Conservation (phyloP, 2,329 filamentous ascomycete species). For the Gaeumannomyces sp. region DNA sequence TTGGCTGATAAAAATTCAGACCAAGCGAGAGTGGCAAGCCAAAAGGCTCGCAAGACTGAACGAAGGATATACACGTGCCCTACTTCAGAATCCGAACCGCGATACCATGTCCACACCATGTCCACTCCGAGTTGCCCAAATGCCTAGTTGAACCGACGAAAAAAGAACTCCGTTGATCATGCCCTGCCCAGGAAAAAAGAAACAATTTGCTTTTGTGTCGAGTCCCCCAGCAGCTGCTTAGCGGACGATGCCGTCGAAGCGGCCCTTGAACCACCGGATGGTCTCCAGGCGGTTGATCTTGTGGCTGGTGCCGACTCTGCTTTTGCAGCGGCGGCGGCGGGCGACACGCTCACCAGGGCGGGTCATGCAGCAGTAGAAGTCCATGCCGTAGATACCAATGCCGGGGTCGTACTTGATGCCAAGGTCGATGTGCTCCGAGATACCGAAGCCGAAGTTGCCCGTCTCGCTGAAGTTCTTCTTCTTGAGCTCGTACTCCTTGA, state of each 20-base stretch:
- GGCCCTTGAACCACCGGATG: conserved; percentile 86
- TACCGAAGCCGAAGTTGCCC: conserved; percentile 99
- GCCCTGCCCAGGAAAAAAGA: conserved; percentile 12
- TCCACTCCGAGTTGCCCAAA: conserved; percentile 8
- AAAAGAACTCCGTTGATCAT: conserved; percentile 11
- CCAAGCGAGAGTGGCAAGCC: conserved; percentile 13
- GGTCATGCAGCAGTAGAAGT: conserved; percentile 99
- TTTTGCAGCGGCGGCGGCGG: conserved; percentile 86
- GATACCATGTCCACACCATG: neutral
- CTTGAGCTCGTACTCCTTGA: conserved; percentile 99
- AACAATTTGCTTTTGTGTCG: conserved; percentile 15
- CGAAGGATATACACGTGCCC: conserved; percentile 12
- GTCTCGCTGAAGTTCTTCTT: conserved; percentile 99
- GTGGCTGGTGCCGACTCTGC: conserved; percentile 80
- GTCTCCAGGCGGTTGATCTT: conserved; percentile 92
- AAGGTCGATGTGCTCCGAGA: conserved; percentile 99
- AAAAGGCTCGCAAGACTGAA: conserved; percentile 2
- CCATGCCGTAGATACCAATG: conserved; percentile 99
- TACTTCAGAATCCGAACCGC: conserved; percentile 5
- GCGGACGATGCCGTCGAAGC: conserved; percentile 98
- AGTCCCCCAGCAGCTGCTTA: conserved; percentile 48
- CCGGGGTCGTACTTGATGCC: conserved; percentile 99
- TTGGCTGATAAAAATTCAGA: conserved; percentile 48
- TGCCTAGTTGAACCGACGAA: conserved; percentile 16
- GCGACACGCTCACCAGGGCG: conserved; percentile 96